Evolutionary conservation across 306 rosid genomes (phyloP).

Genomic region (Psophocarpus tetragonolobus): DNA sequence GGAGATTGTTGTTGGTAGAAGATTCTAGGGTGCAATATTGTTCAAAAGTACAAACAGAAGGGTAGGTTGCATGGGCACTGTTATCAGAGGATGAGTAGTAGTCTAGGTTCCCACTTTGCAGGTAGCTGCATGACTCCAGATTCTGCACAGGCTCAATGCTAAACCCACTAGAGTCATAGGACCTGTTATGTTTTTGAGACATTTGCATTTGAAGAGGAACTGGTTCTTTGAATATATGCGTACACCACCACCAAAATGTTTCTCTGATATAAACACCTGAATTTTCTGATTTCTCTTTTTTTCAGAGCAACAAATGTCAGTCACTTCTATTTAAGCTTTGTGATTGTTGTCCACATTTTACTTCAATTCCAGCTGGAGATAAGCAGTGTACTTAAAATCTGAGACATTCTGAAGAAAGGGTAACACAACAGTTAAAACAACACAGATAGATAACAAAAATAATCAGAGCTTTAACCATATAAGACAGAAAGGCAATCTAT

Average conservation of each 20-base stretch:
- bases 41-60: constrained; percentile 41
- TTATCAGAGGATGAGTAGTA: constrained; percentile 45
- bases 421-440: constrained; percentile 18
- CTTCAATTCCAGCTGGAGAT: not conserved
- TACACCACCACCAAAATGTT: not conserved
- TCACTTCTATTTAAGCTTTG: constrained; percentile 16
- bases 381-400: not conserved
- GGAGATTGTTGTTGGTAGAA: constrained; percentile 47
- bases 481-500: not conserved
- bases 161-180: constrained; percentile 43
- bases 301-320: not conserved
- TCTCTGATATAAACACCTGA: not conserved
- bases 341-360: constrained; percentile 25
- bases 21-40: constrained; percentile 63
- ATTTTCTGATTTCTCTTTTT: constrained; percentile 4
- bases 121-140: constrained; percentile 45
- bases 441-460: constrained; percentile 25
- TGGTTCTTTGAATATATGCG: constrained; percentile 15
- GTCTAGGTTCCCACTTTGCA: constrained; percentile 41
- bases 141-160: constrained; percentile 50
- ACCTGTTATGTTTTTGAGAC: constrained; percentile 49
- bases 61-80: constrained; percentile 43
- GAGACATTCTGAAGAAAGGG: constrained; percentile 46
- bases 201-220: constrained; percentile 47
- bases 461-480: not conserved